phyloP scores from a whole-genome alignment of 805 yeast species.

The Wickerhamomyces bisporus region DNA sequence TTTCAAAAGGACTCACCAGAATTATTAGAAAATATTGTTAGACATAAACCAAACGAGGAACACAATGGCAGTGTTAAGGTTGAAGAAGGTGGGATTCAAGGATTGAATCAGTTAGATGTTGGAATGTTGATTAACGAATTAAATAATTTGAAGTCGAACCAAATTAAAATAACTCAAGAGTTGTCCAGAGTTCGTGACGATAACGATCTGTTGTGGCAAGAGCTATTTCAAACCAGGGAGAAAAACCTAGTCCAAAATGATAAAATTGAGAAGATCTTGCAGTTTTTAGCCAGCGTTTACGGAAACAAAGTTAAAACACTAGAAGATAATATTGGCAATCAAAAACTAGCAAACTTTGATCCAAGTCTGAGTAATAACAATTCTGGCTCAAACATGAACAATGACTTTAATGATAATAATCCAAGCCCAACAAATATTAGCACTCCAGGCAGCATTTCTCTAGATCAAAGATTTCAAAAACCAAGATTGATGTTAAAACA shows the following conservation, averaged over 20 bases:
- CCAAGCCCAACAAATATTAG: not conserved
- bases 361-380: no score
- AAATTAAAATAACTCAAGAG: slow-evolving; percentile 74
- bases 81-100: not conserved
- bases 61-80: slow-evolving; percentile 3
- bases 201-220: slow-evolving; percentile 85
- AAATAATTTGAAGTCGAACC: slow-evolving; percentile 60
- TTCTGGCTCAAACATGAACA: no score
- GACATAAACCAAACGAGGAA: slow-evolving; percentile 49
- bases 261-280: slow-evolving; percentile 78
- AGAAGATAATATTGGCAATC: not conserved
- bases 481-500: slow-evolving; percentile 8
- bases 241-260: slow-evolving; percentile 78
- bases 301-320: slow-evolving; percentile 1
- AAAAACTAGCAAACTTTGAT: not conserved
- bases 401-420: no score
- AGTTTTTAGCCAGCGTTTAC: slow-evolving; percentile 69
- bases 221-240: slow-evolving; percentile 73
- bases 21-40: slow-evolving; percentile 73
- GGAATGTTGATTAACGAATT: slow-evolving; percentile 38
- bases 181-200: slow-evolving; percentile 73
- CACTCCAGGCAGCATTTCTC: not conserved
- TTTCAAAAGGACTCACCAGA: slow-evolving; percentile 79
- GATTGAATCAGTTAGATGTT: slow-evolving; percentile 5
- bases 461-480: slow-evolving; percentile 1